A percentile compares a stretch with the other conserved stretches of the same genome.
Evolutionary conservation across 495 filamentous ascomycete genomes (phyloP).

Genomic region (Filosporella fistucella): DNA sequence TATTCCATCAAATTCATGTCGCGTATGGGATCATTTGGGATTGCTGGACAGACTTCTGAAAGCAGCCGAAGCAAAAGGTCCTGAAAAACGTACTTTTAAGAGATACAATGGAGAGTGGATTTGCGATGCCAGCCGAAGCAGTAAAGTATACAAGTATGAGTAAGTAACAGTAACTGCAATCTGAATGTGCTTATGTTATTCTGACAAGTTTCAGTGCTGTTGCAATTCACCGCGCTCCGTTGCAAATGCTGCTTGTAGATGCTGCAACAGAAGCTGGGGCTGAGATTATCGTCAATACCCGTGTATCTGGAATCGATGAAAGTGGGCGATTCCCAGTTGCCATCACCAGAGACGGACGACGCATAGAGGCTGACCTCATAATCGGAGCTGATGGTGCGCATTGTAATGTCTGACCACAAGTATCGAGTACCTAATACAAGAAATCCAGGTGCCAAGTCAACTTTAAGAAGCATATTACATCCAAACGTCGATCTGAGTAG

Average conservation of each 20-base stretch:
- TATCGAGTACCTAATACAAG: too few species aligned
- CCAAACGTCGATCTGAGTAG: neutral
- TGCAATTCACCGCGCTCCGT: neutral
- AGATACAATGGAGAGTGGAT: neutral
- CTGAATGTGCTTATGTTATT: too few species aligned
- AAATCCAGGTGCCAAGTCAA: too few species aligned
- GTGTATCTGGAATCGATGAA: neutral
- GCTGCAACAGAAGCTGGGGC: neutral
- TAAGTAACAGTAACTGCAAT: too few species aligned
- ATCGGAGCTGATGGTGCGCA: neutral
- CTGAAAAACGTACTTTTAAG: too few species aligned
- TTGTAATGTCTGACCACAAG: too few species aligned
- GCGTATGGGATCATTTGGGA: conserved; percentile 32
- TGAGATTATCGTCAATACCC: neutral
- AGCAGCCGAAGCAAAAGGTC: too few species aligned
- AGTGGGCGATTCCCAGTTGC: neutral
- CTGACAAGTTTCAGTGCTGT: too few species aligned
- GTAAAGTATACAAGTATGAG: neutral
- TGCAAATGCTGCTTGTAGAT: neutral
- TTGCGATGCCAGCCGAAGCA: neutral
- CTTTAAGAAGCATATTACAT: too few species aligned
- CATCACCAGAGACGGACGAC: neutral
- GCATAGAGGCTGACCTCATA: neutral
- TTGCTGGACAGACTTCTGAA: too few species aligned
- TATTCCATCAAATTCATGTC: conserved; percentile 38